phyloP scores from a whole-genome alignment of 2,329 filamentous ascomycete genomes.

The Sporothrix pseudoabietina region DNA sequence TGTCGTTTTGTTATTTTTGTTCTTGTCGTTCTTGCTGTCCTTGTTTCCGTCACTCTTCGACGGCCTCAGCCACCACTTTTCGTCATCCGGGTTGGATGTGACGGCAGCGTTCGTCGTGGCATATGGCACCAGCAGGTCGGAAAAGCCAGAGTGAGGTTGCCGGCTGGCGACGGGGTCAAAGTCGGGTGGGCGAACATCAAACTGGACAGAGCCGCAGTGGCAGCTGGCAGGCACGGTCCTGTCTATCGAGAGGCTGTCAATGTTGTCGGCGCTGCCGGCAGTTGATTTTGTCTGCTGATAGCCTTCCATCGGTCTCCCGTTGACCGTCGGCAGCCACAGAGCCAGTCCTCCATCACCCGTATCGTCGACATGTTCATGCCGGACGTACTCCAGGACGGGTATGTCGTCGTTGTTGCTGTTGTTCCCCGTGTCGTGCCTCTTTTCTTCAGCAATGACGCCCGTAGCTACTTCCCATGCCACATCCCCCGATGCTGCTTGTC shows the following conservation, averaged over 20 bases:
- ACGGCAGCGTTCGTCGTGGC: conserved; percentile 35
- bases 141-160: conserved; percentile 50
- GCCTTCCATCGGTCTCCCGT: conserved; percentile 9
- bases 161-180: conserved; percentile 43
- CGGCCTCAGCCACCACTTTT: conserved; percentile 63
- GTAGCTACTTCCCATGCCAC: conserved; percentile 46
- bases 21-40: too few species aligned
- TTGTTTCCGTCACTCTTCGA: conserved; percentile 16
- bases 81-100: conserved; percentile 48
- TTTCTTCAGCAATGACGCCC: conserved; percentile 39
- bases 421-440: not conserved
- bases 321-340: conserved; percentile 38
- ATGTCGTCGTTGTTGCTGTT: not conserved
- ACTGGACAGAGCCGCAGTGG: conserved; percentile 57
- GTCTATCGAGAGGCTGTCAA: not conserved
- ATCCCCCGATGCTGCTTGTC: conserved; percentile 12
- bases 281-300: not conserved
- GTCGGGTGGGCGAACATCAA: conserved; percentile 60
- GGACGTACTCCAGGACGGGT: conserved; percentile 25
- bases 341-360: conserved; percentile 46
- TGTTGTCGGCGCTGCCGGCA: too few species aligned
- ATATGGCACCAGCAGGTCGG: conserved; percentile 57
- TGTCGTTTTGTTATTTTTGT: not conserved
- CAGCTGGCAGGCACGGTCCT: conserved; percentile 39
- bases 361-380: conserved; percentile 38